Base-by-base conservation (phyloP, 495 filamentous ascomycete species). In the Cercophora sp. region DNA sequence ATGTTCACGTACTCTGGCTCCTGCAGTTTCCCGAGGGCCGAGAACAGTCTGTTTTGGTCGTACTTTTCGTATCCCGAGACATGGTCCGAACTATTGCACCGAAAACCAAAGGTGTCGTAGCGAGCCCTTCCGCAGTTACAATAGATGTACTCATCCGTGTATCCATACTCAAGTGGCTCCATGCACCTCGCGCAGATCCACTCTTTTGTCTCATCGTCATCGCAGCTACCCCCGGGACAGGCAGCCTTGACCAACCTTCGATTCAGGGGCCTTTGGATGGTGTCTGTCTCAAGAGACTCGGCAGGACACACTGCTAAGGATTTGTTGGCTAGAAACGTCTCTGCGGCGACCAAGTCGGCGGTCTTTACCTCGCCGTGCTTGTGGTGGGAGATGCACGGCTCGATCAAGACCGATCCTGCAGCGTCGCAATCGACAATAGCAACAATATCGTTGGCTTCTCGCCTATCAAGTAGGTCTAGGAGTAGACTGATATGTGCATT, bases 141-240 rank as follows among this genome's bases (percentile, higher is more conserved):
- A 43, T 73, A 73, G 0, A 75, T 15, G 4, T 35, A 62, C 4
- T 61, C 34, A 29, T 71, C 67, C 5, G 55, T 43, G 27, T 58
- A 61, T 41, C 68, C 68, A 49, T 59, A 74, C 34, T 70, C 64
- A 13, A 73, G 36, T 0, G 52, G 50, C 1, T 25, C 52, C 2
- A 51, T 13, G 44, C 71, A 75, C 11, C 32, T 13, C 1, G 44
- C 39, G 31, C 71, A 75, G 2, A 70, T 48, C 71, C 71, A 73
- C 1, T 67, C 44, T 32, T 3, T 9, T 32, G 0, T 43, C 0
- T 0, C 46, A 13, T 32, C 24, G 9, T 15, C 18, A 18, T 52
- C 43, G 57, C 69, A 73, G 8, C 48, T 8, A 0, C 26, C 9
- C 51, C 54, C 10, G 57, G 69, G 69, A 37, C 69, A 72, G 13